These are phyloP conservation scores for Heracleum sosnowskyi DNA, from an alignment of 129 eudicot species.

Conservation along the genomic window DNA sequence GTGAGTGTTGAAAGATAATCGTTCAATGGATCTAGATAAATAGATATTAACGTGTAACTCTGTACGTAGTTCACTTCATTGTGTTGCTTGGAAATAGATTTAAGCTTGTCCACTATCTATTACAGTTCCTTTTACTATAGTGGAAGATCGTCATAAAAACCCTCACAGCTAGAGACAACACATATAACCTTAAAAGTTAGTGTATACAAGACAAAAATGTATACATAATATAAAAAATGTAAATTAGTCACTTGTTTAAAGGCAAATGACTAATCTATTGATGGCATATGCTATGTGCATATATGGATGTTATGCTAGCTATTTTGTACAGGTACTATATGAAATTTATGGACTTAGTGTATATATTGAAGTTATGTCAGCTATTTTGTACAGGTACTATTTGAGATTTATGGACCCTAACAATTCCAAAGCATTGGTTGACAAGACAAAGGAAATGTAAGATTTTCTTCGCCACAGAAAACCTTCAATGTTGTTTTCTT, in stretches of 20 bases:
- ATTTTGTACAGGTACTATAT: constrained; percentile 49
- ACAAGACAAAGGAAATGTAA: constrained; percentile 78
- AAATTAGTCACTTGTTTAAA: not conserved
- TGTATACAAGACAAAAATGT: not conserved
- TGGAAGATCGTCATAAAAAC: not conserved
- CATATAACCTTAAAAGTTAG: not conserved
- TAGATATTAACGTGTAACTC: not conserved
- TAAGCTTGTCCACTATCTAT: not conserved
- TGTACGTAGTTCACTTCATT: not conserved
- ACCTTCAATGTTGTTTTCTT: not conserved
- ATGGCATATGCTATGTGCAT: not conserved
- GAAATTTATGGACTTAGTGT: not conserved
- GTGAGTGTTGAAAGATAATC: not conserved
- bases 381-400: constrained; percentile 68
- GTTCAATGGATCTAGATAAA: not conserved
- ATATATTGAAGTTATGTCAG: not conserved
- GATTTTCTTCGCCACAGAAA: constrained; percentile 15
- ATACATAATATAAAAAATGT: too few relatives aligned
- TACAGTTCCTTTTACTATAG: not conserved
- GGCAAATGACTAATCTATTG: not conserved
- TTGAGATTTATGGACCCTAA: constrained; percentile 96
- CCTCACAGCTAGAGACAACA: not conserved
- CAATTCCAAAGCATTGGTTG: constrained; percentile 69
- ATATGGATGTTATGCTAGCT: not conserved
- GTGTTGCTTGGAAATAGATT: not conserved